A percentile compares a stretch with the other conserved stretches of the same genome.
phyloP scores from a whole-genome alignment of 768 basidiomycete species.

The Kwoniella europaea region DNA sequence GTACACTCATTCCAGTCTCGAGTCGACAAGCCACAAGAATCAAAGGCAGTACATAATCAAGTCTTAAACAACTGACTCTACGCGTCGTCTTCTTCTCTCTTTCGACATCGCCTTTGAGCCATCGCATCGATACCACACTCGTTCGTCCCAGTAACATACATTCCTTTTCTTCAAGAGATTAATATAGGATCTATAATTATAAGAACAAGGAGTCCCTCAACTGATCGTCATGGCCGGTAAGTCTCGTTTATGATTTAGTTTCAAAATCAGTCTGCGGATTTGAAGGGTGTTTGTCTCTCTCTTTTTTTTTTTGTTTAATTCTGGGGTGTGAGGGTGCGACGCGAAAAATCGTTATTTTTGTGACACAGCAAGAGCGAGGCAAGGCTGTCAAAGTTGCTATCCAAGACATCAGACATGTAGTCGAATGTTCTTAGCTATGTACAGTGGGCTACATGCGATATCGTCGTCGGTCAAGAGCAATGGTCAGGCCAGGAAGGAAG shows the following conservation, averaged over 20 bases:
- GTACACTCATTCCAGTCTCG: too few species aligned
- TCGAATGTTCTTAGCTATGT: neutral
- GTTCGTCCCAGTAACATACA: neutral
- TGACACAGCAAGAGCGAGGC: constrained; percentile 2
- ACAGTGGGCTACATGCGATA: neutral
- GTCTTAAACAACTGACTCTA: neutral
- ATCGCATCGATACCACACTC: neutral
- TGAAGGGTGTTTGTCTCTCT: constrained; percentile 8
- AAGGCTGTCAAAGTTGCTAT: neutral
- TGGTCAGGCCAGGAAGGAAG: neutral
- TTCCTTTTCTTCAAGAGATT: neutral
- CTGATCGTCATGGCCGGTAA: constrained; percentile 25
- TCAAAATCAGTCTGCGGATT: constrained; percentile 7
- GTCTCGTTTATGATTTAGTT: neutral
- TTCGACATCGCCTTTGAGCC: constrained; percentile 6
- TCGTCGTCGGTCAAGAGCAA: neutral
- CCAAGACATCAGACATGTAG: neutral
- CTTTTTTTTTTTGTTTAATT: constrained; percentile 3
- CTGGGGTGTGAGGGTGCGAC: neutral
- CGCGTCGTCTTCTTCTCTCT: neutral
- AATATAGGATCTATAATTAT: neutral
- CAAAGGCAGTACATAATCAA: neutral
- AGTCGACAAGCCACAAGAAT: neutral
- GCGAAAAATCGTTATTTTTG: constrained; percentile 4
- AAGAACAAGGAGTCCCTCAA: neutral